Percentiles rank a stretch among this genome's conserved stretches.
phyloP scores from a whole-genome alignment of 495 filamentous ascomycete genomes.

The Penicillium nucicola region DNA sequence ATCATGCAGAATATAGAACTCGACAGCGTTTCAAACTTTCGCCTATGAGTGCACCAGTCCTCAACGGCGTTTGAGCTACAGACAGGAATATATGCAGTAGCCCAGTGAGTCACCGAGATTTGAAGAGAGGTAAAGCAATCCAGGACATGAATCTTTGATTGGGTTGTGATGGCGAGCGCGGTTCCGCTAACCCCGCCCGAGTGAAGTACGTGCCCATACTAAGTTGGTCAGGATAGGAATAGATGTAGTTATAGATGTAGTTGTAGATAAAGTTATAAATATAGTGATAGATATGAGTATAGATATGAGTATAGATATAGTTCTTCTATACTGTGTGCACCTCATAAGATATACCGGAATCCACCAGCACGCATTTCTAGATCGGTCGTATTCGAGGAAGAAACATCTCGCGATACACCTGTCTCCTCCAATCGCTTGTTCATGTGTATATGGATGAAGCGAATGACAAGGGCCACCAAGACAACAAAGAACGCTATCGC shows the following conservation, averaged over 20 bases:
- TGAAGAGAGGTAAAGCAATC: neutral
- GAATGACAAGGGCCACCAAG: constrained; percentile 25
- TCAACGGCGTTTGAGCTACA: too few species aligned
- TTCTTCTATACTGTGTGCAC: neutral
- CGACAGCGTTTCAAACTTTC: too few species aligned
- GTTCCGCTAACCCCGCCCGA: too few species aligned
- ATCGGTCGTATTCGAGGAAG: constrained; percentile 18
- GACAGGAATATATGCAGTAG: too few species aligned
- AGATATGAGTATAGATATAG: too few species aligned
- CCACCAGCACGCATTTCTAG: constrained; percentile 49
- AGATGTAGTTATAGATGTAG: too few species aligned
- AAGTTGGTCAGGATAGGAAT: too few species aligned
- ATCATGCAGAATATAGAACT: constrained; percentile 47
- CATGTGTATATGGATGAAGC: constrained; percentile 50
- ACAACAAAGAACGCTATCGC: constrained; percentile 29
- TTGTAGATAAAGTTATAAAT: too few species aligned
- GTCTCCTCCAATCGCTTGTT: constrained; percentile 61
- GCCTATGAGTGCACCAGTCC: too few species aligned
- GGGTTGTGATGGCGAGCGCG: constrained; percentile 14
- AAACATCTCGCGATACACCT: constrained; percentile 34
- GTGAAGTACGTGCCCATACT: too few species aligned
- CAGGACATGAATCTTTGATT: constrained; percentile 10
- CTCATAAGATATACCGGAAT: constrained; percentile 53
- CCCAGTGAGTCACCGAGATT: neutral
- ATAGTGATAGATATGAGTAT: too few species aligned